A percentile compares a stretch with the other conserved stretches of the same genome.
Conservation (phyloP, 202 grass and related monocot genomes). For the Carex arenaria region DNA sequence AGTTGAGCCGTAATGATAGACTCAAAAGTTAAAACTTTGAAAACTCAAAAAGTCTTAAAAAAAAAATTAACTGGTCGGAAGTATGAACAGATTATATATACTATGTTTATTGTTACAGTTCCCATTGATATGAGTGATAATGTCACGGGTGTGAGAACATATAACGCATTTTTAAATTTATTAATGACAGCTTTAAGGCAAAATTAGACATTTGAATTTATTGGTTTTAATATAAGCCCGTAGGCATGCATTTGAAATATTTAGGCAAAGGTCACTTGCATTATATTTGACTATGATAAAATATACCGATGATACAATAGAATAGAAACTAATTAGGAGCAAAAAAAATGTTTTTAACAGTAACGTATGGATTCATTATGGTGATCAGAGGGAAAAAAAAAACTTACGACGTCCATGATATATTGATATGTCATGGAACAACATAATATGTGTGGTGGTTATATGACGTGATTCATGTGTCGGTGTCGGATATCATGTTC, state of each 20-base stretch:
- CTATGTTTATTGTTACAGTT: neutral
- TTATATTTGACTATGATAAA: neutral
- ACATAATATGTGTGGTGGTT: too few species aligned
- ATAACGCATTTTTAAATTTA: neutral
- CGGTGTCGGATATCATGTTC: too few species aligned
- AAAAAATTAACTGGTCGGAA: neutral
- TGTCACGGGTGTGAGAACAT: neutral
- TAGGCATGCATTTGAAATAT: neutral
- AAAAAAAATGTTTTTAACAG: too few species aligned
- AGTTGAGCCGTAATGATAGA: constrained; percentile 8
- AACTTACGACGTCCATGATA: too few species aligned
- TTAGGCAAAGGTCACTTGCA: neutral
- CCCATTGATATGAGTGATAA: neutral
- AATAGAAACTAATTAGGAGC: neutral
- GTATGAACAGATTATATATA: neutral
- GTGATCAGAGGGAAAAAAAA: too few species aligned
- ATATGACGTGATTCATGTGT: too few species aligned
- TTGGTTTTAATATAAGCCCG: too few species aligned
- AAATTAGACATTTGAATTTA: neutral
- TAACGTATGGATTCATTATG: too few species aligned
- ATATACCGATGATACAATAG: too few species aligned
- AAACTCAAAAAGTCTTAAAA: neutral
- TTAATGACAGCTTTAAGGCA: neutral
- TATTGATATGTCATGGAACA: too few species aligned
- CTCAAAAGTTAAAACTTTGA: neutral